These are phyloP conservation scores for Aquilaria malaccensis DNA, from an alignment of 345 rosid species.

Conservation along the genomic window DNA sequence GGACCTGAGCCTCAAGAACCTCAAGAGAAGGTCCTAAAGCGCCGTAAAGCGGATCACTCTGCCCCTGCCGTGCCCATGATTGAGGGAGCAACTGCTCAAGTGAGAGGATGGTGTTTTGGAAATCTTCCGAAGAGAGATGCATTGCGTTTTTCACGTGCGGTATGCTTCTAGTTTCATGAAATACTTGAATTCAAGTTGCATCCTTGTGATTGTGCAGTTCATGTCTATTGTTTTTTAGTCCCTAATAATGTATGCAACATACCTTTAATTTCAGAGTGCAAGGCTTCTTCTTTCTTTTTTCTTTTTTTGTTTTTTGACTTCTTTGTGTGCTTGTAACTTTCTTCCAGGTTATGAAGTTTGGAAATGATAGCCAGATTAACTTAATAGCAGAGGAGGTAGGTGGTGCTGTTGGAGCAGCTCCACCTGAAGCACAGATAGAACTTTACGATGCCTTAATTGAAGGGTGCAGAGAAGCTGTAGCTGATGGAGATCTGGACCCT, in stretches of 20 bases:
- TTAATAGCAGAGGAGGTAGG: constrained; percentile 77
- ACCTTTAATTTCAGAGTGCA: not conserved
- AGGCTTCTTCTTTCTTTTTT: not conserved
- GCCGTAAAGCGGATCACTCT: constrained; percentile 71
- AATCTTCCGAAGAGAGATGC: constrained; percentile 97
- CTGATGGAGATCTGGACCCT: constrained; percentile 54
- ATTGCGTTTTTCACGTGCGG: constrained; percentile 86
- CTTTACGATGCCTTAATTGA: constrained; percentile 83
- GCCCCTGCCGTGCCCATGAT: constrained; percentile 59
- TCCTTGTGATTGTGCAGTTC: not conserved
- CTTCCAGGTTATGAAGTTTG: constrained; percentile 82
- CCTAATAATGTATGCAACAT: not conserved
- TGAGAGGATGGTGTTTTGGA: constrained; percentile 95
- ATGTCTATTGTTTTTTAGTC: not conserved
- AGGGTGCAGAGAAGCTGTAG: constrained; percentile 80
- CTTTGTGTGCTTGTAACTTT: constrained; percentile 6
- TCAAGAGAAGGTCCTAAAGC: constrained; percentile 64
- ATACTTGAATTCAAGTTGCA: not conserved
- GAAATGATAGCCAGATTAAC: constrained; percentile 67
- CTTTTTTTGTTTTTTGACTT: not conserved
- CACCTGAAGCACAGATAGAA: constrained; percentile 78
- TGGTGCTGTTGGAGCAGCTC: constrained; percentile 73
- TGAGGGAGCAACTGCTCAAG: constrained; percentile 96
- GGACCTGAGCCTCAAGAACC: constrained; percentile 57
- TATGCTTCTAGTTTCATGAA: constrained; percentile 24